These are phyloP conservation scores for Aspergillus avenaceus DNA, from an alignment of 495 filamentous ascomycete species.

Conservation along the genomic window DNA sequence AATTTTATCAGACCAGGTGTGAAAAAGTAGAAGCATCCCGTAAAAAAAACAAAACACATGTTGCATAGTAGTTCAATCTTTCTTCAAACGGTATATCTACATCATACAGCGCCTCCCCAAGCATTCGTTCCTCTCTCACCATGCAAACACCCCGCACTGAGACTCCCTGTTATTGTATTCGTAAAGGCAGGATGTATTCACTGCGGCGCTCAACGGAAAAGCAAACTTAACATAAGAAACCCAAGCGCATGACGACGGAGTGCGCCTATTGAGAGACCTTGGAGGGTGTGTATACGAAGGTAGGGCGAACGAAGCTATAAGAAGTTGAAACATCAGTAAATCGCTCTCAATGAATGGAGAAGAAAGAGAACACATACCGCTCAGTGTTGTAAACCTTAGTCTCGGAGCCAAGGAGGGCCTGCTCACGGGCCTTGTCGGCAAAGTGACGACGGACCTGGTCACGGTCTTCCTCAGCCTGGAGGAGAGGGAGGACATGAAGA, in stretches of 20 bases:
- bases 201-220: background rate
- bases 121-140: background rate
- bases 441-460: constrained; percentile 82
- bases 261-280: constrained; percentile 33
- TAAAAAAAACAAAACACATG: constrained; percentile 18
- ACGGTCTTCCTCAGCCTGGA: constrained; percentile 94
- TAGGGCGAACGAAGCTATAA: constrained; percentile 45
- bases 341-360: background rate
- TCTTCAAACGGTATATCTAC: constrained; percentile 41
- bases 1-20: too few relatives aligned
- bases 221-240: background rate
- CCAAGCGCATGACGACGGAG: constrained; percentile 1
- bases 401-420: constrained; percentile 79
- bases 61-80: constrained; percentile 28
- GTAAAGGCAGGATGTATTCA: background rate
- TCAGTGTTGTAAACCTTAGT: constrained; percentile 81
- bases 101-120: constrained; percentile 16
- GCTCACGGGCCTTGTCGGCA: constrained; percentile 85
- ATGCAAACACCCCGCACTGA: background rate
- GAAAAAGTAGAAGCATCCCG: too few relatives aligned
- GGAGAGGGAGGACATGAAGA: constrained; percentile 84
- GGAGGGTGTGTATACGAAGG: constrained; percentile 41
- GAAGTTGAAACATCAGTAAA: constrained; percentile 5
- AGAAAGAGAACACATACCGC: constrained; percentile 52
- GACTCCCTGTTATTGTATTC: background rate